These are phyloP conservation scores for Luvunga scandens DNA, from an alignment of 345 rosid genomes.

Conservation along the genomic window DNA sequence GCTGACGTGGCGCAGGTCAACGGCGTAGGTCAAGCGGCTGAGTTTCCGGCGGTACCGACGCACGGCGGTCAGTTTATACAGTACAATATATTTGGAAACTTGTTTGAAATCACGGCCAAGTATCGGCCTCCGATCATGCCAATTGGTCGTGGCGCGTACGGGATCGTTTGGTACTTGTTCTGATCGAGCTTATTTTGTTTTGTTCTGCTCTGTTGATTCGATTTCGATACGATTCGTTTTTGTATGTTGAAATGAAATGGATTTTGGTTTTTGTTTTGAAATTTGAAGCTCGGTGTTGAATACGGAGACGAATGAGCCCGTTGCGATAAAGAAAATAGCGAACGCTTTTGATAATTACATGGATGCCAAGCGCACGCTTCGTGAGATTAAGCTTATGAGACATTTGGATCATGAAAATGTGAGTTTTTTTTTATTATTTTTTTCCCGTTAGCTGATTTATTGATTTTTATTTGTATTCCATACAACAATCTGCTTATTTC, in stretches of 20 bases:
- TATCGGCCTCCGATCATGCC: slow-evolving; percentile 92
- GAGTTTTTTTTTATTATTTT: slow-evolving; percentile 4
- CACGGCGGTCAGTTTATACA: slow-evolving; percentile 72
- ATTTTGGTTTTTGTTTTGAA: slow-evolving; percentile 17
- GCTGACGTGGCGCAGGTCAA: slow-evolving; percentile 31
- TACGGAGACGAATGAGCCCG: slow-evolving; percentile 86
- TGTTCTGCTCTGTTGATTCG: background rate
- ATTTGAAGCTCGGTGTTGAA: slow-evolving; percentile 85
- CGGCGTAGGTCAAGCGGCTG: slow-evolving; percentile 46
- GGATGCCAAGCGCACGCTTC: slow-evolving; percentile 99
- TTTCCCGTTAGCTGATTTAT: background rate
- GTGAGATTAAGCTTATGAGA: slow-evolving; percentile 92
- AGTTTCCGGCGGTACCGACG: slow-evolving; percentile 68
- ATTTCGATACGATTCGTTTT: background rate
- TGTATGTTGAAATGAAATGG: background rate
- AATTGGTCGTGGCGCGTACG: slow-evolving; percentile 97
- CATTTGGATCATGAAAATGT: slow-evolving; percentile 99
- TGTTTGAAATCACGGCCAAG: slow-evolving; percentile 78
- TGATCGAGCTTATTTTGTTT: background rate
- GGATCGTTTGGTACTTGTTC: slow-evolving; percentile 80
- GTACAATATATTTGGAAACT: slow-evolving; percentile 78
- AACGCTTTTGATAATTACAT: slow-evolving; percentile 91
- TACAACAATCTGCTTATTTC: background rate
- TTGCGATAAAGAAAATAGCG: slow-evolving; percentile 97
- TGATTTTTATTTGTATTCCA: background rate